Evolutionary conservation across 1,139 yeast species (phyloP).

Genomic region (Candida neerlandica): DNA sequence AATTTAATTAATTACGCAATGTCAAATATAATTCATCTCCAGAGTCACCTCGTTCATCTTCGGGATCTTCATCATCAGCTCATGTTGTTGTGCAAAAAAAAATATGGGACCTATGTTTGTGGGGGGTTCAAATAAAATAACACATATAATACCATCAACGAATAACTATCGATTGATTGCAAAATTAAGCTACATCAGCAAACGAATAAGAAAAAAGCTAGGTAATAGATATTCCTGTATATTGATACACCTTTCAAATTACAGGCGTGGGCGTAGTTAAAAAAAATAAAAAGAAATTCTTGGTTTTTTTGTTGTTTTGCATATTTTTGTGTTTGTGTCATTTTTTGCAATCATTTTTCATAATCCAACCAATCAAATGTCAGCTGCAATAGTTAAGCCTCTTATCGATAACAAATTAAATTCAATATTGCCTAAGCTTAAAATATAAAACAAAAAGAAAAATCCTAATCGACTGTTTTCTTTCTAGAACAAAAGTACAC

Average conservation of each 20-base stretch:
- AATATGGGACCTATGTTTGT: too few species aligned
- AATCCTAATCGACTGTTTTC: not conserved
- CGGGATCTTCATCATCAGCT: too few species aligned
- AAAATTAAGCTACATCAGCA: too few species aligned
- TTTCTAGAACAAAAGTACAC: not conserved
- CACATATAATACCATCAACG: too few species aligned
- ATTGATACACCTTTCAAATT: not conserved
- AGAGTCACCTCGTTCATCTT: too few species aligned
- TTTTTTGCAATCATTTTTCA: not conserved
- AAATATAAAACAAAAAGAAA: not conserved
- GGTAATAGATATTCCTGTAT: too few species aligned
- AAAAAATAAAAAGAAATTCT: not conserved
- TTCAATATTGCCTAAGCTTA: not conserved
- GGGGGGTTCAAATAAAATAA: too few species aligned
- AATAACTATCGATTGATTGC: too few species aligned
- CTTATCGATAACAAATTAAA: slow-evolving; percentile 3
- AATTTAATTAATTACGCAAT: too few species aligned
- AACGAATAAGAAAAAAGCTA: not conserved
- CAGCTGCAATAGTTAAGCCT: too few species aligned
- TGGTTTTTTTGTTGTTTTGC: not conserved
- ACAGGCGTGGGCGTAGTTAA: not conserved
- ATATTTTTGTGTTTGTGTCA: not conserved
- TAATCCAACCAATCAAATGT: not conserved
- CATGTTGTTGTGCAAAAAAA: too few species aligned
- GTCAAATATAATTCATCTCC: too few species aligned